Percentiles rank a stretch among this genome's conserved stretches.
Evolutionary conservation across 129 eudicot species (phyloP).

Genomic region (Deinandra increscens): DNA sequence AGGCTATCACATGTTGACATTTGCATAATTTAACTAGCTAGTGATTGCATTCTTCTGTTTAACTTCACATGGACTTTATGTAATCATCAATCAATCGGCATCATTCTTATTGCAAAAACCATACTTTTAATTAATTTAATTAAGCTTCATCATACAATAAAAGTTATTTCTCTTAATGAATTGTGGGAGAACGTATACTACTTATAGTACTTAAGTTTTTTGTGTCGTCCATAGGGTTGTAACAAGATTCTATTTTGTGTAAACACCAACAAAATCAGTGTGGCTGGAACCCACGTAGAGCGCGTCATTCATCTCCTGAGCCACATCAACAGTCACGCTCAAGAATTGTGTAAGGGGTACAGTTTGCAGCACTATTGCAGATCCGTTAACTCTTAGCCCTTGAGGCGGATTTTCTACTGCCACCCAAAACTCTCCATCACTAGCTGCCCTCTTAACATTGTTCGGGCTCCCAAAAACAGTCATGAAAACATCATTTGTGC

Average conservation of each 20-base stretch:
- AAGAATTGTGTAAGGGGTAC: constrained; percentile 18
- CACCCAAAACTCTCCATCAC: constrained; percentile 33
- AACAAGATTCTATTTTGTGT: constrained; percentile 24
- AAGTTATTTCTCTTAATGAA: no score
- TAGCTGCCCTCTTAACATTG: constrained; percentile 18
- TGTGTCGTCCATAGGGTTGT: not conserved
- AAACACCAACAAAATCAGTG: constrained; percentile 28
- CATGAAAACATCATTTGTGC: constrained; percentile 29
- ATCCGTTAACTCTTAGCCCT: constrained; percentile 26
- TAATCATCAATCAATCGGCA: not conserved
- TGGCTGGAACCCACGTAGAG: constrained; percentile 22
- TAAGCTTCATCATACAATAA: not conserved
- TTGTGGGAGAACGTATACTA: constrained; percentile 7
- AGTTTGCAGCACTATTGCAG: constrained; percentile 26
- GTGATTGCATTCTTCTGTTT: constrained; percentile 1
- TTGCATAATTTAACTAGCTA: not conserved
- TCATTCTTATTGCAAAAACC: not conserved
- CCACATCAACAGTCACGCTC: constrained; percentile 9
- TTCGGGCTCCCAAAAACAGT: constrained; percentile 19
- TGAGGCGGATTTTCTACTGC: constrained; percentile 17
- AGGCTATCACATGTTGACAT: not conserved
- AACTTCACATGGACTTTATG: constrained; percentile 5
- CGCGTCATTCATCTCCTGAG: constrained; percentile 27
- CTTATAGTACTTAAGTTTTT: not conserved
- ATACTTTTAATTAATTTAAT: not conserved